A percentile compares a stretch with the other conserved stretches of the same genome.
Conservation (phyloP, 208 protist genomes). For the Acanthamoeba healyi region DNA sequence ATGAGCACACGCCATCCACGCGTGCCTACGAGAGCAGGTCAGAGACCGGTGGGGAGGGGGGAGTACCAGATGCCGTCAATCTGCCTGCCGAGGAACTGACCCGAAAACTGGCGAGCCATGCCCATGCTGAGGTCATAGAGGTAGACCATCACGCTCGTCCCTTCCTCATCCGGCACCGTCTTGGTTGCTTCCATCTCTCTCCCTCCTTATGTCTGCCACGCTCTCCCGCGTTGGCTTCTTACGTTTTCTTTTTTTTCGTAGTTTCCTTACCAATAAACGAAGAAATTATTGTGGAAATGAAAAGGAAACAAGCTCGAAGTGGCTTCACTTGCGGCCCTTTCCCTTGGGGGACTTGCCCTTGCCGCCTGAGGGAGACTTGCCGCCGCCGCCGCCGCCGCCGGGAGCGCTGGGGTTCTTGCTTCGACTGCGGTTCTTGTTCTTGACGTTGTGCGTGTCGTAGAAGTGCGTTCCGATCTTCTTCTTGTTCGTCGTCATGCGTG, state of each 20-base stretch:
- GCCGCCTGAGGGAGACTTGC: background rate
- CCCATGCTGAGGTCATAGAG: slow-evolving; percentile 68
- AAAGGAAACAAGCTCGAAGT: background rate
- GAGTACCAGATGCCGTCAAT: slow-evolving; percentile 74
- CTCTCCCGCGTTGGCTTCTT: background rate
- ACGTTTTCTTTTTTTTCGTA: background rate
- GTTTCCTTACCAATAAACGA: background rate
- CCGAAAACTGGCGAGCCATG: slow-evolving; percentile 69
- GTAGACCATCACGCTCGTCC: slow-evolving; percentile 39
- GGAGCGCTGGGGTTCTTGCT: background rate
- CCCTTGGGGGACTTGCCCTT: background rate
- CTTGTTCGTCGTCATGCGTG: slow-evolving; percentile 86
- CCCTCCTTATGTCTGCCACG: background rate
- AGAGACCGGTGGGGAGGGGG: background rate
- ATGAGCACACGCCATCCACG: background rate
- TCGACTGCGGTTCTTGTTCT: slow-evolving; percentile 83
- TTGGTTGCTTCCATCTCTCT: background rate
- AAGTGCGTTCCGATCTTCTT: slow-evolving; percentile 80
- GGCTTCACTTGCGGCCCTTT: background rate
- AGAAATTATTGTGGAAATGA: background rate
- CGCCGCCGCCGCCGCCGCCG: background rate
- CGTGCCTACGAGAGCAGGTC: background rate
- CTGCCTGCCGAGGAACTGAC: slow-evolving; percentile 70
- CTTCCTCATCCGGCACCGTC: slow-evolving; percentile 11
- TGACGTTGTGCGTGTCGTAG: slow-evolving; percentile 85